A percentile compares a stretch with the other conserved stretches of the same genome.
Conservation (phyloP, 2,329 filamentous ascomycete species). For the Cladosporium sp. region DNA sequence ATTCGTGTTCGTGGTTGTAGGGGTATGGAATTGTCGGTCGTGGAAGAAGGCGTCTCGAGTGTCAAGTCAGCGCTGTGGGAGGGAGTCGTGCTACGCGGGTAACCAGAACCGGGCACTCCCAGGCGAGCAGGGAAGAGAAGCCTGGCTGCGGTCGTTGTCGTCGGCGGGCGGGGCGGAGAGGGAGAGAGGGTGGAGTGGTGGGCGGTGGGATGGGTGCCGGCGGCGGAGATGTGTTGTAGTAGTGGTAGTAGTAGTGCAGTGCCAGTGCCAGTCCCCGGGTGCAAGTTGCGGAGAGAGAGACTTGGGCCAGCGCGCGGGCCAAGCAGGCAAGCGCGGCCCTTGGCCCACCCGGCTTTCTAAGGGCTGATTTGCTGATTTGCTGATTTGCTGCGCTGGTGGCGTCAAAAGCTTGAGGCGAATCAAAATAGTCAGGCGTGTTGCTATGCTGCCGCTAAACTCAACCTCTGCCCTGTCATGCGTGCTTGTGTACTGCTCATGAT, state of each 20-base stretch:
- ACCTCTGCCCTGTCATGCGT: background rate
- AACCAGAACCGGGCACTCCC: background rate
- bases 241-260: background rate
- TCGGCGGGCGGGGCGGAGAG: background rate
- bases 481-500: background rate
- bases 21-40: background rate
- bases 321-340: background rate
- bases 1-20: background rate
- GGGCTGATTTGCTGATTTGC: background rate
- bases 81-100: background rate
- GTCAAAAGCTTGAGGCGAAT: conserved; percentile 1
- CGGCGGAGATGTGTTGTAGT: background rate
- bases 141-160: background rate
- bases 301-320: background rate
- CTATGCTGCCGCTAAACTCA: background rate
- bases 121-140: background rate
- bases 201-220: background rate
- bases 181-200: background rate
- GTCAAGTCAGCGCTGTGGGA: background rate
- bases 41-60: background rate
- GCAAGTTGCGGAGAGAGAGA: background rate
- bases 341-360: background rate
- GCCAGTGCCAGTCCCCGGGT: background rate
- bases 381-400: background rate
- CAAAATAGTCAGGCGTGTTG: conserved; percentile 6